Base-by-base conservation (phyloP, 2,329 filamentous ascomycete species). In the Fusarium robinianum region DNA sequence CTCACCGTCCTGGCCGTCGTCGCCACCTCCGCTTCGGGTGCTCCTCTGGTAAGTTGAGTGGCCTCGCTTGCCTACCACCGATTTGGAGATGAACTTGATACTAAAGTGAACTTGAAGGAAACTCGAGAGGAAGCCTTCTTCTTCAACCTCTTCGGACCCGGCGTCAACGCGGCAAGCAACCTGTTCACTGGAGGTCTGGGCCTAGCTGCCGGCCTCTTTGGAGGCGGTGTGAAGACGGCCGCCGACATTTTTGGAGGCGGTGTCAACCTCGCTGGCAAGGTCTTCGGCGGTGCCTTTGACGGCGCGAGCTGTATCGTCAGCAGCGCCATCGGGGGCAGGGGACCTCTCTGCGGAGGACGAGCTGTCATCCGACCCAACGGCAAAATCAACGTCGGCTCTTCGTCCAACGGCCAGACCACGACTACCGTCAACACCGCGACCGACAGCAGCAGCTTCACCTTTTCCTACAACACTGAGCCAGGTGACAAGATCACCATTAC, bases 361-460 rank as follows among this genome's bases (percentile, higher is more conserved):
- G 36, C 25, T 9, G 8, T 5, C 17, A 26, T 29, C 10, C 24
- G 36, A 11, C 17, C 14, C 18, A 39, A 39, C 36, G 26, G 25
- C 7, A 10, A 31, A 17, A 16, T 22, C 18, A 6, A 19, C 34
- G 5, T 18, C 21, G n/a, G n/a, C n/a, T n/a, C n/a, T n/a, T n/a
- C n/a, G n/a, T n/a, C n/a, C n/a, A n/a, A n/a, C n/a, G n/a, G n/a
- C n/a, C n/a, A n/a, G n/a, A n/a, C n/a, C n/a, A n/a, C n/a, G n/a
- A n/a, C n/a, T n/a, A n/a, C n/a, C n/a, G 26, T 15, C 33, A 38
- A 18, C 24, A 22, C 16, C 12, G 27, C 16, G 8, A 29, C 19
- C 35, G 17, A 22, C 36, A 23, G 17, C 36, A 29, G 22, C 18
- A 39, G 36, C 36, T 39, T 29, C 19, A 39, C 16, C 25, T 39